A percentile compares a stretch with the other conserved stretches of the same genome.
These are phyloP conservation scores for Corynascus novoguineensis DNA, from an alignment of 495 filamentous ascomycete genomes.

Conservation along the genomic window DNA sequence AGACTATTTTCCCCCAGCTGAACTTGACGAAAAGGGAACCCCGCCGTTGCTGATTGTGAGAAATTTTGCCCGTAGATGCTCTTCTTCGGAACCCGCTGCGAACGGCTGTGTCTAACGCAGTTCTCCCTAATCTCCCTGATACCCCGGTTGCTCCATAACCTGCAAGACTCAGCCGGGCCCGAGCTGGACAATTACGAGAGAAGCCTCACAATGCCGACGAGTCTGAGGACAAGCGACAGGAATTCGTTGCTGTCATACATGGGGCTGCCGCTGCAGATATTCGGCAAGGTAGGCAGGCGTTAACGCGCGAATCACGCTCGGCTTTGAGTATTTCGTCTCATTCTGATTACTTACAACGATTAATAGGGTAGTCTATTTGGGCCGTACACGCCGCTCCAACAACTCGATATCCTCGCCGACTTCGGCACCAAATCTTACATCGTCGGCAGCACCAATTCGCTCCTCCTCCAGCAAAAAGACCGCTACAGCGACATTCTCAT, in stretches of 20 bases:
- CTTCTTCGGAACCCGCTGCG: conserved; percentile 93
- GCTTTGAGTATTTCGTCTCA: neutral
- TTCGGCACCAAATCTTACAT: conserved; percentile 95
- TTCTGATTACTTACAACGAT: neutral
- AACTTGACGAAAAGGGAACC: no score
- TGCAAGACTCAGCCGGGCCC: conserved; percentile 90
- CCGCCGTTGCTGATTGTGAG: neutral
- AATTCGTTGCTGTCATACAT: conserved; percentile 86
- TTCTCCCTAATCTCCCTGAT: conserved; percentile 93
- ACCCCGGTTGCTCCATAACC: conserved; percentile 75
- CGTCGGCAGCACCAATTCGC: conserved; percentile 92
- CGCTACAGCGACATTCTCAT: conserved; percentile 97
- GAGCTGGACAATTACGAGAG: conserved; percentile 78
- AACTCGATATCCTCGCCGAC: conserved; percentile 90
- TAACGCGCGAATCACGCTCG: neutral
- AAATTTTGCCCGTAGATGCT: conserved; percentile 67
- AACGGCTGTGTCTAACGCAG: conserved; percentile 94
- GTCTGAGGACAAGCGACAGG: conserved; percentile 85
- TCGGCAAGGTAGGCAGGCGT: conserved; percentile 64
- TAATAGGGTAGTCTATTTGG: conserved; percentile 83
- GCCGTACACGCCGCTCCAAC: conserved; percentile 93
- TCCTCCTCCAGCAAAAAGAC: conserved; percentile 89
- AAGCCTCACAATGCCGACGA: conserved; percentile 69
- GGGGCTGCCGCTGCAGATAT: conserved; percentile 90
- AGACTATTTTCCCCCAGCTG: neutral